Evolutionary conservation across 495 filamentous ascomycete species (phyloP), one percentile per base, ranked within the genome.

Genomic region (Lichina pygmaea): DNA sequence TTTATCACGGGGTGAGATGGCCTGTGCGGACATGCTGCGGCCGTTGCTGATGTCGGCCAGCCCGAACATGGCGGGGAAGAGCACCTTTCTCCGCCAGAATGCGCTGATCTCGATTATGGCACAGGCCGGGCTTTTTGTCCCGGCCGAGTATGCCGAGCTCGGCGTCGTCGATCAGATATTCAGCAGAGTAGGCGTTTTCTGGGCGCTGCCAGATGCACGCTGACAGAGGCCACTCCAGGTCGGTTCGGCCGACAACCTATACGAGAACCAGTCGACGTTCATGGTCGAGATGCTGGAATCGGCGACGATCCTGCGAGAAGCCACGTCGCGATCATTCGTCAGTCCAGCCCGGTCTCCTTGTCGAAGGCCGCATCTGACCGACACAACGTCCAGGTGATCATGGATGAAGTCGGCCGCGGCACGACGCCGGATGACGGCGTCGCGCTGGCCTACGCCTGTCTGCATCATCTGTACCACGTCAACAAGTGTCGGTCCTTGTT

Each of bases 41-140:
- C 38, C 9, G 37, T 11, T 31, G 36, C 24, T 24, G 24, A 24
- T 24, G 24, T 24, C 24, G 5, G n/a, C 16, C 41, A 48, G 46
- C 12, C 89, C 91, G n/a, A 97, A 97, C 62, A 97, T 97, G 89
- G 91, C 77, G 6, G 89, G 89, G 32, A 97, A 97, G 60, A 83
- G 76, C 55, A 97, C 89, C 0, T 97, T 91, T 54, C 64, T 97
- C 3, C 76, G 91, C 2, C 89, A 94, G 47, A 94, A 92, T 60
- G 89, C 89, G 0, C 64, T 97, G 46, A 91, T 94, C 52, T 80
- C 78, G 6, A 81, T 97, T 46, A 70, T 97, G 8, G 86, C 91
- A 0, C 89, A 97, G 57, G 75, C 81, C 0, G 89, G 89, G 1
- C 84, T 74, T 34, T 95, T 83, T 53, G 86, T 97, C 0, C 89